A percentile compares a stretch with the other conserved stretches of the same genome.
Evolutionary conservation across 306 rosid genomes (phyloP).

Genomic region (Quercus robur): DNA sequence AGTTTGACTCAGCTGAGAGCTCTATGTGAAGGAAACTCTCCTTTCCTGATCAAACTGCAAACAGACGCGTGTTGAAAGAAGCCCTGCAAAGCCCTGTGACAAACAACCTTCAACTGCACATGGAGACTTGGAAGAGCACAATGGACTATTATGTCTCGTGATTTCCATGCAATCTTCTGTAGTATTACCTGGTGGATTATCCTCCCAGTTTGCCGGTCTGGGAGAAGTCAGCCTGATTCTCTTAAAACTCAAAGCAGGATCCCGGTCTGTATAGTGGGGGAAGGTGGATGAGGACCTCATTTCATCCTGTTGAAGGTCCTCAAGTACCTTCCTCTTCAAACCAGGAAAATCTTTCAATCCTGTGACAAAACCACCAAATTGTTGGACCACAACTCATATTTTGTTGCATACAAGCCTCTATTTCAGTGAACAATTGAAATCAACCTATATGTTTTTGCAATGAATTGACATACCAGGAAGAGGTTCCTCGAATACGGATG

Average conservation of each 20-base stretch:
- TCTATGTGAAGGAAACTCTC: conserved; percentile 53
- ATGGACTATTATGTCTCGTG: conserved; percentile 42
- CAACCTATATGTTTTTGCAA: conserved; percentile 8
- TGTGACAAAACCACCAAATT: conserved; percentile 32
- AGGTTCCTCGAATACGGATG: conserved; percentile 48
- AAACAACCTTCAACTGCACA: conserved; percentile 92
- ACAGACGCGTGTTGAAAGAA: conserved; percentile 57
- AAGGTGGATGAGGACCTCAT: conserved; percentile 31
- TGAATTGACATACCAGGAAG: conserved; percentile 54
- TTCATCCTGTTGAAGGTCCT: conserved; percentile 40
- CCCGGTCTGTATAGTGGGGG: conserved; percentile 22
- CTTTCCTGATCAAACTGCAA: conserved; percentile 53
- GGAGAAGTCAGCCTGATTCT: conserved; percentile 37
- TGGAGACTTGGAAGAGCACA: conserved; percentile 64
- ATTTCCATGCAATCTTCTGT: conserved; percentile 49
- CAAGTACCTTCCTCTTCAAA: conserved; percentile 68
- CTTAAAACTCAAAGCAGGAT: conserved; percentile 35
- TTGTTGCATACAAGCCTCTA: neutral
- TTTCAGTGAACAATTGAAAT: neutral
- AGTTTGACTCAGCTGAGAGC: neutral
- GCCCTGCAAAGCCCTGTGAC: conserved; percentile 82
- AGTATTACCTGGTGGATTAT: conserved; percentile 25
- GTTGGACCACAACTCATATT: conserved; percentile 1
- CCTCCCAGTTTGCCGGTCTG: conserved; percentile 31
- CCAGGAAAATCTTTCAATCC: conserved; percentile 55